Conservation (phyloP, 768 basidiomycete genomes). For the Imleria badia region DNA sequence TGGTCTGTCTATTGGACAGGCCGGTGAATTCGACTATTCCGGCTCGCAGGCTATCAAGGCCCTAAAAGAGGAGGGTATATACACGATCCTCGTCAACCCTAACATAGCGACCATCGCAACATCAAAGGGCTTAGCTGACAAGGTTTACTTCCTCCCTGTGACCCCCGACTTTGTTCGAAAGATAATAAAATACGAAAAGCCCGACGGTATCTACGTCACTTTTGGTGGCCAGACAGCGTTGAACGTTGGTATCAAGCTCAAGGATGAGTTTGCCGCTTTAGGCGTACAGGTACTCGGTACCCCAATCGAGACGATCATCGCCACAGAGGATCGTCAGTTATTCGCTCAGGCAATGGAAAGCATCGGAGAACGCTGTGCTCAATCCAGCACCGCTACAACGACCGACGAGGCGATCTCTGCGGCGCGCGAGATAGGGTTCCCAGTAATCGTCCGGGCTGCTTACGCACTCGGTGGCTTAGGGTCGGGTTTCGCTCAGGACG, state of each 20-base stretch:
- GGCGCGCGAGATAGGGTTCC: conserved; percentile 84
- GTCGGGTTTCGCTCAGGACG: conserved; percentile 94
- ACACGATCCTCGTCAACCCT: conserved; percentile 97
- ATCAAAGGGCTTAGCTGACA: conserved; percentile 96
- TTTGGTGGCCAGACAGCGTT: conserved; percentile 98
- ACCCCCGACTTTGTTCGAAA: conserved; percentile 97
- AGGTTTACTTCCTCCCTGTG: conserved; percentile 99
- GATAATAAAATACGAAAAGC: conserved; percentile 98
- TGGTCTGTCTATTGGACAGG: conserved; percentile 96
- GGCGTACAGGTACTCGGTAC: conserved; percentile 96
- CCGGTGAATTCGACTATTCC: conserved; percentile 99
- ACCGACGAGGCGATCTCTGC: conserved; percentile 81
- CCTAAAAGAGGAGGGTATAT: conserved; percentile 97
- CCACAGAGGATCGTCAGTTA: conserved; percentile 93
- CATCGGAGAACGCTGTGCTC: conserved; percentile 94
- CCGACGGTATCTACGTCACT: conserved; percentile 98
- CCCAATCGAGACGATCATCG: conserved; percentile 95
- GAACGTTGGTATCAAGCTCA: conserved; percentile 95
- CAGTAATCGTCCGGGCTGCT: conserved; percentile 95
- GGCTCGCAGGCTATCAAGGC: conserved; percentile 99
- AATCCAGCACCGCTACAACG: conserved; percentile 86
- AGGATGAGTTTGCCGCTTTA: conserved; percentile 89
- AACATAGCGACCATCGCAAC: conserved; percentile 99
- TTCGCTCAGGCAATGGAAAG: conserved; percentile 94
- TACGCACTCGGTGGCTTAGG: conserved; percentile 96